These are phyloP conservation scores for Neopestalotiopsis sp. DNA, from an alignment of 2,329 filamentous ascomycete genomes.

Conservation along the genomic window DNA sequence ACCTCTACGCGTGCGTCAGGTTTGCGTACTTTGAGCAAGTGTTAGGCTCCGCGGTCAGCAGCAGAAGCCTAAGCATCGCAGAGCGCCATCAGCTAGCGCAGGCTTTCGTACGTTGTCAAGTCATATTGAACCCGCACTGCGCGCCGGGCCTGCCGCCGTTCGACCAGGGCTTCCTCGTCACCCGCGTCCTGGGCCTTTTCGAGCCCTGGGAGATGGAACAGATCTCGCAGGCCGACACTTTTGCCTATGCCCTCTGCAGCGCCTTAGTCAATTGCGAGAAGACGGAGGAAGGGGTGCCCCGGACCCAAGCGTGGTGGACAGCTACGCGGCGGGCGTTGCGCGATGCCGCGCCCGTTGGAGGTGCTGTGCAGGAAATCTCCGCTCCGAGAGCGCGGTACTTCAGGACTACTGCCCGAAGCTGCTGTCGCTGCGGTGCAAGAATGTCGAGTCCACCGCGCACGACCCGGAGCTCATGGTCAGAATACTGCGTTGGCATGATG, in stretches of 20 bases:
- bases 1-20: background rate
- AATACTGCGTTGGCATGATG: background rate
- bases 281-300: background rate
- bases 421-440: background rate
- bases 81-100: background rate
- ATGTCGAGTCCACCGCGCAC: background rate
- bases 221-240: conserved; percentile 3
- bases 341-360: background rate
- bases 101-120: conserved; percentile 10
- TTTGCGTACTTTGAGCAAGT: background rate
- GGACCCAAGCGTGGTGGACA: background rate
- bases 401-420: background rate
- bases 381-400: background rate
- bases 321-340: background rate
- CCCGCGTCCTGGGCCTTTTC: conserved; percentile 5
- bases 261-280: background rate
- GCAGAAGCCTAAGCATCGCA: background rate
- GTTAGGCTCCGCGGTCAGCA: background rate
- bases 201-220: conserved; percentile 11
- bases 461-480: background rate
- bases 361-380: background rate
- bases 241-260: background rate
- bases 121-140: background rate
- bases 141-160: background rate
- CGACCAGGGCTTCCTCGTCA: background rate